phyloP scores from a whole-genome alignment of 176 grass and related monocot genomes.

The Urochloa ruziziensis region DNA sequence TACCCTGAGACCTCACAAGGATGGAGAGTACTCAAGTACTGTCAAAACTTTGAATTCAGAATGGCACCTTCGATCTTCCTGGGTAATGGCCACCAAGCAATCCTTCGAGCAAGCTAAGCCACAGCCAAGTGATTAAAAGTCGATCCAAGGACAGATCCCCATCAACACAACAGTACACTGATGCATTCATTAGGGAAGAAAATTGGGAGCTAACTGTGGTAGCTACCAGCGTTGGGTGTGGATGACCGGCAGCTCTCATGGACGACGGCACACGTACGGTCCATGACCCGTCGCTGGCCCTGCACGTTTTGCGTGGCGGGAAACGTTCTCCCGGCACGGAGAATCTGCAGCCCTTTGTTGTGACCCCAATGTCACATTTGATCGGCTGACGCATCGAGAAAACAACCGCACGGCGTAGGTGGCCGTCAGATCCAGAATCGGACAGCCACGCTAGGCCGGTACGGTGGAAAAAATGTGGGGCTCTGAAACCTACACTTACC shows the following conservation, averaged over 20 bases:
- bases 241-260: conserved; percentile 15
- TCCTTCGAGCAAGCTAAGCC: neutral
- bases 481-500: neutral
- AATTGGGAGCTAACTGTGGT: too few relatives aligned
- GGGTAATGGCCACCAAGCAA: conserved; percentile 13
- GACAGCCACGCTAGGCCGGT: neutral
- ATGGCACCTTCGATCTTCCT: conserved; percentile 5
- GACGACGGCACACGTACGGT: neutral
- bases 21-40: neutral
- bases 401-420: conserved; percentile 6
- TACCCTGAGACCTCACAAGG: neutral
- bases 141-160: neutral
- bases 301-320: neutral
- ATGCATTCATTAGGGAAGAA: conserved; percentile 9
- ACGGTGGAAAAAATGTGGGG: neutral
- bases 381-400: neutral
- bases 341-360: conserved; percentile 7
- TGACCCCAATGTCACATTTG: neutral
- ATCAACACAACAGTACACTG: neutral
- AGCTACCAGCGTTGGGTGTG: neutral
- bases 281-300: neutral
- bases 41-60: conserved; percentile 6
- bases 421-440: conserved; percentile 3
- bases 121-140: conserved; percentile 11
- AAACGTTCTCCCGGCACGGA: neutral